phyloP scores from a whole-genome alignment of 176 grass and related monocot species.

The Musa troglodytarum region DNA sequence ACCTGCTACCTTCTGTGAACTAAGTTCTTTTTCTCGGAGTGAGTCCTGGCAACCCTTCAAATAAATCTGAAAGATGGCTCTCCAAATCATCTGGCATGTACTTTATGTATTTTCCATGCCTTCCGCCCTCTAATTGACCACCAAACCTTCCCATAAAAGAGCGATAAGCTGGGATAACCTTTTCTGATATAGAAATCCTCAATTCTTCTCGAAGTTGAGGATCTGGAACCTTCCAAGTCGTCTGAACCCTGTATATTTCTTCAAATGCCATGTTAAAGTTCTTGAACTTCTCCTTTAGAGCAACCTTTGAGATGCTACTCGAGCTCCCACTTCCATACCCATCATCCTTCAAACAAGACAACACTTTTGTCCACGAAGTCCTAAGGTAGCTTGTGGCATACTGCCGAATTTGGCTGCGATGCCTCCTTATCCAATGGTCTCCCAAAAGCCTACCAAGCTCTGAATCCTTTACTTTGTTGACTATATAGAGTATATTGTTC shows the following conservation, averaged over 20 bases:
- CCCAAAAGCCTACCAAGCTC: slow-evolving; percentile 85
- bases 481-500: slow-evolving; percentile 89
- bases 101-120: slow-evolving; percentile 67
- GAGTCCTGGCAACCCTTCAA: slow-evolving; percentile 62
- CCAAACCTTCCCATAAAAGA: slow-evolving; percentile 84
- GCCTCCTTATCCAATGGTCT: slow-evolving; percentile 70
- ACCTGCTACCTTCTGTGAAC: not conserved
- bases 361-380: slow-evolving; percentile 77
- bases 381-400: slow-evolving; percentile 76
- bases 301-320: slow-evolving; percentile 44
- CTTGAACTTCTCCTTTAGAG: slow-evolving; percentile 83
- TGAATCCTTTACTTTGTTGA: slow-evolving; percentile 78
- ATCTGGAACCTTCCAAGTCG: slow-evolving; percentile 84
- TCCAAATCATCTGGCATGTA: slow-evolving; percentile 85
- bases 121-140: slow-evolving; percentile 62
- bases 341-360: slow-evolving; percentile 88
- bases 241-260: slow-evolving; percentile 76
- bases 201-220: slow-evolving; percentile 82
- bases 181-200: slow-evolving; percentile 92
- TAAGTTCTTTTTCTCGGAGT: slow-evolving; percentile 48
- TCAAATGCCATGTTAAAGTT: slow-evolving; percentile 91
- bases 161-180: slow-evolving; percentile 89
- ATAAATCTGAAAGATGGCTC: slow-evolving; percentile 67
- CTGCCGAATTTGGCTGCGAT: slow-evolving; percentile 70
- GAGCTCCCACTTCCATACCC: slow-evolving; percentile 59